phyloP scores from a whole-genome alignment of 805 yeast genomes.

The Candida incommunis region DNA sequence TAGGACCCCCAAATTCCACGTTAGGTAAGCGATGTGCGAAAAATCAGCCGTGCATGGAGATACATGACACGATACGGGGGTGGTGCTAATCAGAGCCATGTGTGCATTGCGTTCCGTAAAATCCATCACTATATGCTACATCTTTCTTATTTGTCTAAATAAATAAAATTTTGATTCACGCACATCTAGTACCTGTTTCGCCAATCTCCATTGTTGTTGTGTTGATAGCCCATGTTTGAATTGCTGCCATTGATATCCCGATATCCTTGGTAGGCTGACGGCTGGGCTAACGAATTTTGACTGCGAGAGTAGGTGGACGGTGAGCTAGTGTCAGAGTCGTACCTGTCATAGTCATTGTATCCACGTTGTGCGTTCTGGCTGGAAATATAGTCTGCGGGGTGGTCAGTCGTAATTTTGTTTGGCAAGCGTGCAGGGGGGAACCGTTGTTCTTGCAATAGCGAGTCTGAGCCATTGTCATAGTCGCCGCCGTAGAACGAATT shows the following conservation, averaged over 20 bases:
- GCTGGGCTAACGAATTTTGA: slow-evolving; percentile 2
- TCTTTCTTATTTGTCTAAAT: no score
- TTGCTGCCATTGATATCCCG: slow-evolving; percentile 2
- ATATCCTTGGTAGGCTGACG: slow-evolving; percentile 10
- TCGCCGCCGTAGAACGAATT: slow-evolving; percentile 11
- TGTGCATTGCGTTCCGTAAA: no score
- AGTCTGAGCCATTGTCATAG: slow-evolving; percentile 4
- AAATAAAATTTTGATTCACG: no score
- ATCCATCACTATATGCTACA: no score
- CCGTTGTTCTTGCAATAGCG: neutral
- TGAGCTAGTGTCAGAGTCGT: neutral
- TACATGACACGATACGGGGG: no score
- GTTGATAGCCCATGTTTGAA: neutral
- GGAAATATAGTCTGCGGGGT: neutral
- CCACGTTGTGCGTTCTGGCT: neutral
- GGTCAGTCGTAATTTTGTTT: neutral
- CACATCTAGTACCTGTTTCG: neutral
- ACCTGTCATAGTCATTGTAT: neutral
- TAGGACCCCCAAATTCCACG: no score
- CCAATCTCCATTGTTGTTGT: neutral
- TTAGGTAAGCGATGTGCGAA: no score
- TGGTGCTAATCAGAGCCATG: no score
- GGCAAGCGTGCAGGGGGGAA: neutral
- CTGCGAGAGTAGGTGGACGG: neutral
- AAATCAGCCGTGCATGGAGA: no score